These are phyloP conservation scores for Wickerhamiella spandovensis DNA, from an alignment of 805 yeast species.

Conservation along the genomic window DNA sequence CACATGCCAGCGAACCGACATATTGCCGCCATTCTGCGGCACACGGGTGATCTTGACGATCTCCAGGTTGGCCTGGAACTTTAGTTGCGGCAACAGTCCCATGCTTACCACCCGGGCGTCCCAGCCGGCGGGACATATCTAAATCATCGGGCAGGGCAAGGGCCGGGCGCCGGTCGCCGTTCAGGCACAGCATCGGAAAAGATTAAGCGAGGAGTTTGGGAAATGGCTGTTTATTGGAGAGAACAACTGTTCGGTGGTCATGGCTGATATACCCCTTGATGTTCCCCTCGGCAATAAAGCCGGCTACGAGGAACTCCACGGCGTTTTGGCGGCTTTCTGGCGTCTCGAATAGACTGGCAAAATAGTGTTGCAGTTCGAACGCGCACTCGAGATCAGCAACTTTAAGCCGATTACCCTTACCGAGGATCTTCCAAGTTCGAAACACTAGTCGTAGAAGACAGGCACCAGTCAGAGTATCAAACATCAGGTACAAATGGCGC, in stretches of 20 bases:
- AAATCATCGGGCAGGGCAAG: background rate
- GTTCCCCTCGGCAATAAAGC: slow-evolving; percentile 12
- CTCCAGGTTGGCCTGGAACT: slow-evolving; percentile 45
- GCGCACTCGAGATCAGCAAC: slow-evolving; percentile 3
- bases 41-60: slow-evolving; percentile 67
- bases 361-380: background rate
- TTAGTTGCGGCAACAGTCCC: slow-evolving; percentile 13
- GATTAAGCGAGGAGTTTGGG: slow-evolving; percentile 9
- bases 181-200: no score
- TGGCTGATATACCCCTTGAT: slow-evolving; percentile 17
- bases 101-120: background rate
- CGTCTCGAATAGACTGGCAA: background rate
- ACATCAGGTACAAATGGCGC: slow-evolving; percentile 11
- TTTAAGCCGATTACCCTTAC: slow-evolving; percentile 9
- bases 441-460: slow-evolving; percentile 11
- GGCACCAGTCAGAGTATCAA: slow-evolving; percentile 6
- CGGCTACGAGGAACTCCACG: slow-evolving; percentile 13
- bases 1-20: slow-evolving; percentile 51
- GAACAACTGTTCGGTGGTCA: slow-evolving; percentile 10
- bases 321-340: slow-evolving; percentile 2
- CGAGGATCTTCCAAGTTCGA: slow-evolving; percentile 9
- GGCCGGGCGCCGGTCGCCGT: no score
- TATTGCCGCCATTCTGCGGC: slow-evolving; percentile 62
- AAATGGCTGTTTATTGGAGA: slow-evolving; percentile 15
- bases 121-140: no score